Base-by-base conservation (phyloP, 805 yeast genomes). In the Metschnikowia lachancei region DNA sequence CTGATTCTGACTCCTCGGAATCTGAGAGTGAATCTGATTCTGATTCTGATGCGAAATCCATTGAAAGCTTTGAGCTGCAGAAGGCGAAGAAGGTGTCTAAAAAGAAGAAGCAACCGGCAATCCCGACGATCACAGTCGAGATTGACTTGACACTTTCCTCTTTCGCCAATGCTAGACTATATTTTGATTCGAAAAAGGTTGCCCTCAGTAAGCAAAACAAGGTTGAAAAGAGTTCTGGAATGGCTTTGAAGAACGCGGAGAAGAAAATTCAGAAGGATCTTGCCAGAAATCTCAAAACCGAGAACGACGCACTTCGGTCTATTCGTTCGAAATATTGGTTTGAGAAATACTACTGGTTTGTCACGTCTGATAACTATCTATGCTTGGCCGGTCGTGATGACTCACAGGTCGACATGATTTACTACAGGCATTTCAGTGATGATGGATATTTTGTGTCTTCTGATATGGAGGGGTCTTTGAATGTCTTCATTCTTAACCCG, bases 311-410 rank as follows among this genome's bases (percentile, higher is more conserved):
- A 7, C 67, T 85, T 46, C 82, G 78, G 51, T 81, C 78, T 32
- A 69, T 86, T 28, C 76, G 97, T 39, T 73, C 78, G 4, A 89
- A 88, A 39, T 83, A 74, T 61, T 91, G 97, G 87, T 94, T 94
- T 69, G 99, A 94, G 62, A 94, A 92, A 64, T 92, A 84, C 64
- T 81, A 76, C 59, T 94, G 99, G 99, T 94, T 94, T 60, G 72
- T 91, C n/a, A 80, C 97, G 0, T 82, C 84, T 54, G 98, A 92
- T 60, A 91, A 94, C 0, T 90, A 86, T 59, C 67, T 94, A 41
- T 86, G 95, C 48, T 65, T 94, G 45, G 89, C 91, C 39, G 98
- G 97, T 1, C 81, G 89, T 52, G 97, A 94, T 61, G 78, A 75
- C 18, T 63, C 79, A 4, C 98, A 92, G 62, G 75, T 81, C 4